These are phyloP conservation scores for Psidium guajava DNA, from an alignment of 345 rosid species.

Conservation along the genomic window DNA sequence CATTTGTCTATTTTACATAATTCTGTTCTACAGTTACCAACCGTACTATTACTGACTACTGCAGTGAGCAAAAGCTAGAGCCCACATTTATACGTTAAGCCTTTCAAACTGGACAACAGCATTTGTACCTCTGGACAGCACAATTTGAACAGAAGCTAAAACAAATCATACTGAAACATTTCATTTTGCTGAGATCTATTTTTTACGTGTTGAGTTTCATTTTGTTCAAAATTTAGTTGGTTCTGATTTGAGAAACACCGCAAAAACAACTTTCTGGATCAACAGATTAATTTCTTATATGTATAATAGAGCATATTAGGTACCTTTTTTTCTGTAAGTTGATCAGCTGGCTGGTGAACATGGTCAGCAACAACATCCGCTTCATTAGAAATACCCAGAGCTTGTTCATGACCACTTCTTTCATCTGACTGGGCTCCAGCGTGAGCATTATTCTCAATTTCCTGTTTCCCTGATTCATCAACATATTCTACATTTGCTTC, in stretches of 20 bases:
- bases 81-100: neutral
- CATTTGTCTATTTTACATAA: neutral
- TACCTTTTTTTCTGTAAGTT: constrained; percentile 31
- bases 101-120: neutral
- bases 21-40: neutral
- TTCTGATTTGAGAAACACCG: neutral
- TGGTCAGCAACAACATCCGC: constrained; percentile 6
- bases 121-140: neutral
- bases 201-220: neutral
- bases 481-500: constrained; percentile 9
- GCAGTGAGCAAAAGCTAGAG: neutral
- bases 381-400: neutral
- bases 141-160: neutral
- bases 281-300: neutral
- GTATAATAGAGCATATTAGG: neutral
- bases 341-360: neutral
- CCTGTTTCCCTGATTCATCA: constrained; percentile 14
- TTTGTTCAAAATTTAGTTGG: neutral
- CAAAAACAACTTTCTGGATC: neutral
- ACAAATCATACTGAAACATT: neutral
- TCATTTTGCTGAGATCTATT: neutral
- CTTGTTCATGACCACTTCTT: constrained; percentile 6
- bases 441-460: constrained; percentile 11
- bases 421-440: constrained; percentile 19
- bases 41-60: neutral